phyloP scores from a whole-genome alignment of 306 rosid genomes.

The Quercus agrifolia region DNA sequence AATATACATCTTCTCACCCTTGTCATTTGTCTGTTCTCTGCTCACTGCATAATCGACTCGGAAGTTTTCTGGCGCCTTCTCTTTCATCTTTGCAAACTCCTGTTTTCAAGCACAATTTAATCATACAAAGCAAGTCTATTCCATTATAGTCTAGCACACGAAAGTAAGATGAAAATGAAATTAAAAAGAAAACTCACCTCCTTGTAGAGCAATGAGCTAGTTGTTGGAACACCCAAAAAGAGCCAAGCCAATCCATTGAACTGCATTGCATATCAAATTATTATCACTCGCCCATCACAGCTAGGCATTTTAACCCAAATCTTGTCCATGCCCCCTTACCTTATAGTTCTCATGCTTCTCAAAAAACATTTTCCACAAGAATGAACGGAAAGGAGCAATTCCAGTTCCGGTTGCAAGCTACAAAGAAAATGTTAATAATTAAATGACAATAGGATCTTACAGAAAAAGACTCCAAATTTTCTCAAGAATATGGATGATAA shows the following conservation, averaged over 20 bases:
- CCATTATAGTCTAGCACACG: background rate
- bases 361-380: constrained; percentile 94
- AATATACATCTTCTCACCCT: constrained; percentile 97
- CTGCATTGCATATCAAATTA: constrained; percentile 32
- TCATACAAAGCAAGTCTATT: background rate
- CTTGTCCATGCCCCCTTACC: constrained; percentile 24
- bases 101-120: constrained; percentile 19
- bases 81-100: constrained; percentile 94
- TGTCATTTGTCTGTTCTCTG: constrained; percentile 87
- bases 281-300: background rate
- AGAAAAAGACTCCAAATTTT: no score
- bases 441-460: no score
- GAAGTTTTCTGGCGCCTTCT: constrained; percentile 69
- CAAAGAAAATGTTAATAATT: background rate
- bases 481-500: background rate
- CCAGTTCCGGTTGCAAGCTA: constrained; percentile 99
- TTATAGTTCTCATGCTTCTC: constrained; percentile 91
- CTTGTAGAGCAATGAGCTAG: constrained; percentile 94
- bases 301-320: background rate
- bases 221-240: constrained; percentile 95
- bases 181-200: constrained; percentile 52
- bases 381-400: constrained; percentile 92
- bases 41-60: constrained; percentile 93
- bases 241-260: constrained; percentile 99
- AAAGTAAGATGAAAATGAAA: no score